Base-by-base conservation (phyloP, 2,329 filamentous ascomycete species). In the Chaetomiaceae sp. region DNA sequence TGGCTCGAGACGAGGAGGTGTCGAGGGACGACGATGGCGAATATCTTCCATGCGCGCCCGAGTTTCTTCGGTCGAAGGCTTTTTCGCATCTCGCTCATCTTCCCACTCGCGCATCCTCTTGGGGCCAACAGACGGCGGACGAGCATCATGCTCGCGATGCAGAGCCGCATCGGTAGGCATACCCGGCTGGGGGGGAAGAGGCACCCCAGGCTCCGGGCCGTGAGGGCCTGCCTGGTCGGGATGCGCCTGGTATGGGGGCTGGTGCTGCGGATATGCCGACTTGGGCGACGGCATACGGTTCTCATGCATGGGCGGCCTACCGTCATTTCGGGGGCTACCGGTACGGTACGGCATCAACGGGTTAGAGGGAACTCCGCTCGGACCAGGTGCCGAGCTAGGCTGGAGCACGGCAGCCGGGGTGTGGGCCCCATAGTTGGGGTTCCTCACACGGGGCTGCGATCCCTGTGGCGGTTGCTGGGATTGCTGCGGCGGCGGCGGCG, bases 71-170 rank as follows among this genome's bases (percentile, higher is more conserved):
- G 85, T 95, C 9, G 89, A 86, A 56, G 88, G 84, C 74, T 96
- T 96, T 75, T 96, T 95, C 40, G 78, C 77, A 4, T 84, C 73
- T 20, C 82, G 74, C 32, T 95, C 90, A 32, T 92, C 87, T 61
- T 97, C 94, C 91, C 94, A 96, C 65, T 97, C 94, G 44, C 91
- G 85, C 68, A 85, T 80, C 53, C 94, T 83, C 78, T 99, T 99
- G 53, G 86, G 83, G 3, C 81, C 81, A 10, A 89, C 87, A 33
- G 90, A 95, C 1, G 86, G 72, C 16, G 90, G 89, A n/a, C 90
- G 81, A 37, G 85, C 81, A 51, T 95, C 87, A 56, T 76, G 79
- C 49, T 82, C 79, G 55, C 81, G 74, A 49, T 78, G 86, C 55
- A 81, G 77, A 21, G 82, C 80, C 54, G 81, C 79, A 64, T 92